Conservation (phyloP, 441 rosid species). For the Bruguiera hainesii region DNA sequence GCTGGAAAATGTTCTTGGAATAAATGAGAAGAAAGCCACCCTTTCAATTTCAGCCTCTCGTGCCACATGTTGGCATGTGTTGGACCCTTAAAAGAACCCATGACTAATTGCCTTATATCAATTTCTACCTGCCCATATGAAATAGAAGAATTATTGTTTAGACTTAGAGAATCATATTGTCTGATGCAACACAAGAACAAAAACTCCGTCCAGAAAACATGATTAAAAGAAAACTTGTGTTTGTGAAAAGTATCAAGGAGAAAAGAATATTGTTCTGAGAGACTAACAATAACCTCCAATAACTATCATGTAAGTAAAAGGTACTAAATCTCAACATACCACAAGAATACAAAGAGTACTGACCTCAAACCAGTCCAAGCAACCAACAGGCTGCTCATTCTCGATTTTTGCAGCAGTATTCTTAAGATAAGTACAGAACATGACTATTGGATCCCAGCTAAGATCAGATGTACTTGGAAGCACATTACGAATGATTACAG, state of each 20-base stretch:
- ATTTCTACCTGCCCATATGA: slow-evolving; percentile 74
- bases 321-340: not conserved
- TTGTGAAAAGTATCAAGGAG: too few relatives aligned
- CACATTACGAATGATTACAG: slow-evolving; percentile 76
- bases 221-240: too few relatives aligned
- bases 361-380: slow-evolving; percentile 95
- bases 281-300: not conserved
- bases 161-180: not conserved
- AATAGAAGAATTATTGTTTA: not conserved
- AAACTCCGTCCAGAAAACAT: too few relatives aligned
- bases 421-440: slow-evolving; percentile 87
- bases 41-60: slow-evolving; percentile 82
- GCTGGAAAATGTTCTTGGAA: slow-evolving; percentile 85
- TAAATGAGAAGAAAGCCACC: slow-evolving; percentile 83
- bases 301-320: not conserved
- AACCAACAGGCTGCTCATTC: slow-evolving; percentile 35
- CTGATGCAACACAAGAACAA: not conserved
- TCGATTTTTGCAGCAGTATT: slow-evolving; percentile 43
- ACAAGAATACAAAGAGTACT: slow-evolving; percentile 21
- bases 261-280: not conserved
- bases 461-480: slow-evolving; percentile 50
- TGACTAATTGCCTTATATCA: slow-evolving; percentile 63
- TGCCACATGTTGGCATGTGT: slow-evolving; percentile 57
- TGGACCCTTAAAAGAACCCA: slow-evolving; percentile 74
- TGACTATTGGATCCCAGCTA: slow-evolving; percentile 83